phyloP scores from a whole-genome alignment of 169 alveolate species.

The Miamiensis avidus region DNA sequence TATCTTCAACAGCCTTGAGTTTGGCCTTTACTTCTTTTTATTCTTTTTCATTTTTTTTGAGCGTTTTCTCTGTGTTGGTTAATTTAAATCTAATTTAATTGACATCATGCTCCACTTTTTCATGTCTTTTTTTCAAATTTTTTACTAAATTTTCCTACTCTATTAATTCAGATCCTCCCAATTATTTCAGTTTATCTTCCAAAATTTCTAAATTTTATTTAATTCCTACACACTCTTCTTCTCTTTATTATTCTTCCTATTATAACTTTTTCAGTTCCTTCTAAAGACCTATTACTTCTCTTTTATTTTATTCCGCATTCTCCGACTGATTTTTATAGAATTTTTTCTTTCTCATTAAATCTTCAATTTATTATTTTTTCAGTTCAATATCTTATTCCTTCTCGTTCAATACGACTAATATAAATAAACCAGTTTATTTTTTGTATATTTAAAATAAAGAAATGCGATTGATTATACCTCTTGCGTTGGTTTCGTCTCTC shows the following conservation, averaged over 20 bases:
- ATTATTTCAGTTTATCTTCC: conserved; percentile 39
- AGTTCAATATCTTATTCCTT: not conserved
- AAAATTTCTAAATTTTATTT: conserved; percentile 22
- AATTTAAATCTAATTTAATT: conserved; percentile 6
- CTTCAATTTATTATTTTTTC: not conserved
- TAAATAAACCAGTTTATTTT: too few relatives aligned
- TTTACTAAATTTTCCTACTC: conserved; percentile 25
- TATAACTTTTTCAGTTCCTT: conserved; percentile 18
- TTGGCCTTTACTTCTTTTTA: conserved; percentile 19
- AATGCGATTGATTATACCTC: too few relatives aligned
- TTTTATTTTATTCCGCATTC: conserved; percentile 22
- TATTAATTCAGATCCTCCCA: conserved; percentile 45
- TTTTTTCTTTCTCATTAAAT: too few relatives aligned
- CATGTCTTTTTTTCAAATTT: conserved; percentile 10
- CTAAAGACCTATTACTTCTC: conserved; percentile 17
- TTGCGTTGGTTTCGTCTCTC: not conserved
- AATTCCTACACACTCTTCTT: conserved; percentile 28
- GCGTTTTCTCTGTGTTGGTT: conserved; percentile 11
- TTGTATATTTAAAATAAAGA: too few relatives aligned
- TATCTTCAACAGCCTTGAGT: conserved; percentile 13
- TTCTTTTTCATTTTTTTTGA: conserved; percentile 21
- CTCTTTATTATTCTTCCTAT: conserved; percentile 32
- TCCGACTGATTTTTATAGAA: conserved; percentile 22
- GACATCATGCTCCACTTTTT: conserved; percentile 15
- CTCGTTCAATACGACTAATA: not conserved